phyloP scores from a whole-genome alignment of 2,329 filamentous ascomycete genomes.

The Whalleya microplaca region DNA sequence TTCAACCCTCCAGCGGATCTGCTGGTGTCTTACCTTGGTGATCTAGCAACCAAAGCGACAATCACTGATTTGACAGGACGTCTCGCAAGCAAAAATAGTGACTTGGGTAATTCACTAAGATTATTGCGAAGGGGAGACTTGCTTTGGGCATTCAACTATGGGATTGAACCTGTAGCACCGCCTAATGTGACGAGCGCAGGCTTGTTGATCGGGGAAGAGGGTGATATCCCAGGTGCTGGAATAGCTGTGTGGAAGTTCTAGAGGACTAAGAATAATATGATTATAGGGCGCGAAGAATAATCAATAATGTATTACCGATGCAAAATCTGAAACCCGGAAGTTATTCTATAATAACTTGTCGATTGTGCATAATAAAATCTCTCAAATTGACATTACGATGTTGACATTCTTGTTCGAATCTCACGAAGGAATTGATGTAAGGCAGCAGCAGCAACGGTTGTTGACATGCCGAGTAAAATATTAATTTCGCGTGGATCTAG shows the following conservation, averaged over 20 bases:
- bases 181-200: conserved; percentile 7
- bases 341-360: too few relatives aligned
- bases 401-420: too few relatives aligned
- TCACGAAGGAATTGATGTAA: too few relatives aligned
- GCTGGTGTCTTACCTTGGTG: conserved; percentile 25
- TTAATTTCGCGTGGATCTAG: neutral
- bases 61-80: conserved; percentile 22
- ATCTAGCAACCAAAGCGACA: conserved; percentile 18
- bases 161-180: conserved; percentile 14
- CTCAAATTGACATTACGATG: too few relatives aligned
- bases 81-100: conserved; percentile 14
- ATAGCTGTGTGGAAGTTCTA: conserved; percentile 23
- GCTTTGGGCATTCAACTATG: conserved; percentile 30
- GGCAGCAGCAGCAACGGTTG: too few relatives aligned
- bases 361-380: too few relatives aligned
- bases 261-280: neutral
- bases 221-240: conserved; percentile 22
- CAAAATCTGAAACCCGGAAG: too few relatives aligned
- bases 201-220: conserved; percentile 17
- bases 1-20: conserved; percentile 30
- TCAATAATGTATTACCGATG: neutral
- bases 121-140: conserved; percentile 20
- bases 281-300: neutral
- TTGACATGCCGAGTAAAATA: too few relatives aligned
- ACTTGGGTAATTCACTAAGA: conserved; percentile 23